A percentile compares a stretch with the other conserved stretches of the same genome.
These are phyloP conservation scores for Taphrina communis DNA, from an alignment of 1,139 yeast species.

Conservation along the genomic window DNA sequence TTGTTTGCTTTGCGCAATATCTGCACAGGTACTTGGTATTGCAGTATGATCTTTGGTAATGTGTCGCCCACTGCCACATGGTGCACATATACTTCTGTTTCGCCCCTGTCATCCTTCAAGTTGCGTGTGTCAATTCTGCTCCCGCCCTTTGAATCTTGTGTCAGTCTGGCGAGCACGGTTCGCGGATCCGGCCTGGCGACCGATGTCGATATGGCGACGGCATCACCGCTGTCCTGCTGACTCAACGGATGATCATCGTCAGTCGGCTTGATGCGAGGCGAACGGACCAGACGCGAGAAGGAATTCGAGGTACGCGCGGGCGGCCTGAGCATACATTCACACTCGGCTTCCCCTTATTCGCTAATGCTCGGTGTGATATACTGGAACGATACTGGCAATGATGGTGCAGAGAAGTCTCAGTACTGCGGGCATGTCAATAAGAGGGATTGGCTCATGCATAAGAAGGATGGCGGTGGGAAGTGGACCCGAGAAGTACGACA, in stretches of 20 bases:
- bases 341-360: background rate
- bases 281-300: conserved; percentile 7
- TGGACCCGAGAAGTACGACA: background rate
- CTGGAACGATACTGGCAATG: too few species aligned
- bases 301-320: conserved; percentile 1
- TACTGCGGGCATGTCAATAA: too few species aligned
- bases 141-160: background rate
- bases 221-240: background rate
- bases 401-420: too few species aligned
- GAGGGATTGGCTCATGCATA: too few species aligned
- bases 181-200: background rate
- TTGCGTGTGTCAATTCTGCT: background rate
- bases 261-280: conserved; percentile 18
- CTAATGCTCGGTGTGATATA: too few species aligned
- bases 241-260: conserved; percentile 21
- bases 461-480: too few species aligned
- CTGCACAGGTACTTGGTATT: conserved; percentile 44
- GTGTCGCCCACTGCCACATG: conserved; percentile 45
- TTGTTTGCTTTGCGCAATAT: conserved; percentile 45
- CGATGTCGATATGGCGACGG: background rate
- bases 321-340: conserved; percentile 30
- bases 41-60: conserved; percentile 44
- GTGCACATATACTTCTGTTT: conserved; percentile 45
- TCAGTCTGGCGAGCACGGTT: background rate
- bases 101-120: background rate